phyloP scores from a whole-genome alignment of 257 asterid species.

The Datura wrightii region DNA sequence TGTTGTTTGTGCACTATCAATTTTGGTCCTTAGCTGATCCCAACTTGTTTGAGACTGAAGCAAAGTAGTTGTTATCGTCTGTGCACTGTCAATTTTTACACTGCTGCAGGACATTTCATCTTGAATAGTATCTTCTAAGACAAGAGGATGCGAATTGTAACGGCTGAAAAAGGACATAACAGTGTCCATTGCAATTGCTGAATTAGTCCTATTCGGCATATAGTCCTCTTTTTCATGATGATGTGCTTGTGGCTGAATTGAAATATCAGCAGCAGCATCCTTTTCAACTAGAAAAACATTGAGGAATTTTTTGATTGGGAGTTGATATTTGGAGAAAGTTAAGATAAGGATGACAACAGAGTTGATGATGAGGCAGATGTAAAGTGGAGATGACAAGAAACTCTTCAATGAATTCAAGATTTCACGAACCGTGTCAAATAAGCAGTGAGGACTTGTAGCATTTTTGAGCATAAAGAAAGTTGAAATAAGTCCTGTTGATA shows the following conservation, averaged over 20 bases:
- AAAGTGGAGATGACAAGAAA: constrained; percentile 54
- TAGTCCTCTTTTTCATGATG: background rate
- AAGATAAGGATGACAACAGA: constrained; percentile 50
- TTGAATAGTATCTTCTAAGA: background rate
- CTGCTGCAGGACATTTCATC: background rate
- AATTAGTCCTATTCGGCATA: constrained; percentile 14
- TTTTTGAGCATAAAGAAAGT: constrained; percentile 45
- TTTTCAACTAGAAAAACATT: background rate
- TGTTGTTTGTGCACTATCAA: background rate
- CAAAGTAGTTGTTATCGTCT: background rate
- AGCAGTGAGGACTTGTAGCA: constrained; percentile 36
- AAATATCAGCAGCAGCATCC: background rate
- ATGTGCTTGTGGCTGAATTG: background rate
- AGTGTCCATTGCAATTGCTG: constrained; percentile 1
- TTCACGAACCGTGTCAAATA: constrained; percentile 39
- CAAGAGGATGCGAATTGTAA: background rate
- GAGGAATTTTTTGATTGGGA: constrained; percentile 26
- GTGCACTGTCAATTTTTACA: background rate
- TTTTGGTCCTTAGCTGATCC: background rate
- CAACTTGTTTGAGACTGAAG: background rate
- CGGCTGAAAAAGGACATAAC: constrained; percentile 9
- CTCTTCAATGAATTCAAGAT: constrained; percentile 41
- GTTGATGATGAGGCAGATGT: constrained; percentile 53
- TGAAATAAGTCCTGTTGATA: constrained; percentile 51
- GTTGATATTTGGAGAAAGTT: constrained; percentile 50